Base-by-base conservation (phyloP, 2,329 filamentous ascomycete genomes). In the Phialophora verrucosa region DNA sequence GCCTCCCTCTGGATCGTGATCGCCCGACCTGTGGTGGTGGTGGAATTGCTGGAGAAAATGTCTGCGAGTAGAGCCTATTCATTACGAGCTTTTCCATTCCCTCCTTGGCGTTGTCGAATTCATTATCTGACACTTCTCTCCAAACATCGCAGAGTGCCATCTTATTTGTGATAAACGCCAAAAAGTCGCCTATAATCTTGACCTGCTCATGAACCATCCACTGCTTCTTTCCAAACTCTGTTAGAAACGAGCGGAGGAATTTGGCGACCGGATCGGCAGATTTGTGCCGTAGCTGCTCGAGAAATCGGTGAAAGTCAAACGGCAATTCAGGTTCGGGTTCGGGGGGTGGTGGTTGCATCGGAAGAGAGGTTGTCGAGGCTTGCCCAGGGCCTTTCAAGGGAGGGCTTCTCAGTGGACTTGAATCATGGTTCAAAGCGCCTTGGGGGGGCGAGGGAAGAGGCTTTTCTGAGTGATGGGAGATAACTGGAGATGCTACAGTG, bases 171-270 rank as follows among this genome's bases (percentile, higher is more conserved):
- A 99, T 99, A 75, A 99, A 99, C 53, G 93, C 89, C 56, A 99
- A 83, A 73, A 99, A 99, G 77, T 99, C 96, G 71, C 92, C 88
- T 68, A 99, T 97, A 69, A 99, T 98, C 80, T 99, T 99, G 76
- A 98, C 95, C 78, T 99, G 95, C 80, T 99, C 95, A 76, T 99
- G 95, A 6, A 97, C 95, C 91, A 97, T 96, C 95, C 95, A 99
- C 78, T 98, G 95, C 72, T 93, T 92, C 82, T 98, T 99, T 42
- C 89, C 92, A 79, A 99, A 99, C 77, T 99, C 96, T 57, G 88
- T 88, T 32, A 99, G 81, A 74, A 99, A 99, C 0, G 95, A 98
- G 70, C 96, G 91, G 54, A 99, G 84, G 75, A 97, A 99, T 70
- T 94, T 91, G 4, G 96, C 96, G 1, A 99, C 94, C 0, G 96